phyloP scores from a whole-genome alignment of 768 basidiomycete genomes.

The Lepiota brunneoincarnata region DNA sequence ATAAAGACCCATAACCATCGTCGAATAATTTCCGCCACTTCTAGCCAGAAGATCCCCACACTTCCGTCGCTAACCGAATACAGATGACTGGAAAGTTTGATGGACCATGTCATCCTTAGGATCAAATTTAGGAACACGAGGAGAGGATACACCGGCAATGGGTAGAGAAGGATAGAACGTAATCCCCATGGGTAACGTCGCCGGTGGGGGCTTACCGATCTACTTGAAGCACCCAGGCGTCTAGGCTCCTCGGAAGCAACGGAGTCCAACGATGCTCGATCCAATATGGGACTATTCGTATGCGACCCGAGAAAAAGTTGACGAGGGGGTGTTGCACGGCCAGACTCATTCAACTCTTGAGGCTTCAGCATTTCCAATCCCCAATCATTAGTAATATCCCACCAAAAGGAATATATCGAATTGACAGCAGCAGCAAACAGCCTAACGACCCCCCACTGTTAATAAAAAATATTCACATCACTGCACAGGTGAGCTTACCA shows the following conservation, averaged over 20 bases:
- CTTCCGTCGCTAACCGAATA: constrained; percentile 78
- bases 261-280: constrained; percentile 18
- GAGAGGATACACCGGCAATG: constrained; percentile 82
- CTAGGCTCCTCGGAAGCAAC: constrained; percentile 19
- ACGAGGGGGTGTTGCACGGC: constrained; percentile 34
- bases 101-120: constrained; percentile 90
- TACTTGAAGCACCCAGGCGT: constrained; percentile 14
- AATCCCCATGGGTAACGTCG: constrained; percentile 63
- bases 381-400: constrained; percentile 99
- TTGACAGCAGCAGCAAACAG: constrained; percentile 81
- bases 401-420: constrained; percentile 96
- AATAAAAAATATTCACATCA: neutral
- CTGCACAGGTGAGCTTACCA: constrained; percentile 53
- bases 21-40: constrained; percentile 84
- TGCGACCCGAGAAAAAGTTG: constrained; percentile 44
- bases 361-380: constrained; percentile 74
- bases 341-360: constrained; percentile 22
- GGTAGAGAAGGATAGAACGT: constrained; percentile 72
- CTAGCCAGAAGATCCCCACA: constrained; percentile 82
- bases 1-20: constrained; percentile 99
- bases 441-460: constrained; percentile 42
- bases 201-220: constrained; percentile 23
- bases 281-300: constrained; percentile 30
- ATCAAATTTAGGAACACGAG: constrained; percentile 80
- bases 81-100: constrained; percentile 86